phyloP scores from a whole-genome alignment of 805 yeast genomes.

The Zygotorulaspora chibaensis region DNA sequence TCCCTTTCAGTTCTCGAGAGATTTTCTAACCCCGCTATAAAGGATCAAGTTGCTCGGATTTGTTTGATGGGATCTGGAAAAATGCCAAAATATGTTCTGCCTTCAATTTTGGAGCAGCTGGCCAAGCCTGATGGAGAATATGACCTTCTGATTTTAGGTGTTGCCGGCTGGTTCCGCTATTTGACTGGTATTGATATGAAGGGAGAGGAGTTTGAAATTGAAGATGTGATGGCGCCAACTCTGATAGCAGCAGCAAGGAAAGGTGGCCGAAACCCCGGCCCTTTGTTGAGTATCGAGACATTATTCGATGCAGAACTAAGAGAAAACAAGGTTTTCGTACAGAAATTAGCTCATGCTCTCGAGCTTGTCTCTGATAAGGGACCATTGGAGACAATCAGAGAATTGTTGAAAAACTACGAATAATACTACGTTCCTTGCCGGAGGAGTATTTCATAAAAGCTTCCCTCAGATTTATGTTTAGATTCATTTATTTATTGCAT shows the following conservation, averaged over 20 bases:
- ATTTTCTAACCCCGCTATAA: conserved; percentile 9
- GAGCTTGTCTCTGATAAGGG: conserved; percentile 5
- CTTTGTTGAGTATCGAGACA: conserved; percentile 1
- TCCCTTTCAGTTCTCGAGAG: conserved; percentile 7
- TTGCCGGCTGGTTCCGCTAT: conserved; percentile 13
- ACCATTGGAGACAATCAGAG: conserved; percentile 2
- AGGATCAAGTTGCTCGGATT: conserved; percentile 9
- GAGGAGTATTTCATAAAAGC: too few relatives aligned
- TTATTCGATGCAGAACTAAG: conserved; percentile 6
- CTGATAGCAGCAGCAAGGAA: conserved; percentile 5
- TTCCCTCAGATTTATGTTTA: too few relatives aligned
- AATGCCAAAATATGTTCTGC: conserved; percentile 11
- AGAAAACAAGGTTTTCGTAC: conserved; percentile 3
- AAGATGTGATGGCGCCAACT: conserved; percentile 7
- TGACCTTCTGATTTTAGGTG: conserved; percentile 4
- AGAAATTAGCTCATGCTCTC: conserved; percentile 2
- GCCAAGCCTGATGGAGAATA: conserved; percentile 4
- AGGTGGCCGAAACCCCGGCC: conserved; percentile 8
- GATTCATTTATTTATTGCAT: too few relatives aligned
- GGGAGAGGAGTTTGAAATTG: conserved; percentile 3
- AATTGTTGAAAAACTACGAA: not conserved
- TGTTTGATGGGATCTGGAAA: conserved; percentile 12
- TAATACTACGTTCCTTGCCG: too few relatives aligned
- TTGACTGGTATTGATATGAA: conserved; percentile 8
- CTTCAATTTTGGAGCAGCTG: conserved; percentile 9